Percentiles rank a stretch among this genome's conserved stretches.
Evolutionary conservation across 2,329 filamentous ascomycete species (phyloP).

Genomic region (Penicillium frequentans): DNA sequence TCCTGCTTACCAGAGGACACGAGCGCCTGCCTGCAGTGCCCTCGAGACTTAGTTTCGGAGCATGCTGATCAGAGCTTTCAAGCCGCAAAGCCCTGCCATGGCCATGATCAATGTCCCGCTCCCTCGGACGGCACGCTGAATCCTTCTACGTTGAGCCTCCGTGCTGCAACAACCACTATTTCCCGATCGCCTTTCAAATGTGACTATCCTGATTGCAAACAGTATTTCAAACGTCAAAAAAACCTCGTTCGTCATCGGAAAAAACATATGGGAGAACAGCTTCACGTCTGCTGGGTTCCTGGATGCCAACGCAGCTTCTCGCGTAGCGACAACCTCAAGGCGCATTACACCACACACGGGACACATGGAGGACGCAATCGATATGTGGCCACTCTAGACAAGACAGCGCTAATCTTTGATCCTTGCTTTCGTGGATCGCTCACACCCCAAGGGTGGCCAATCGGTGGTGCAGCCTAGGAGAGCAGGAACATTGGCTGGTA

Average conservation of each 20-base stretch:
- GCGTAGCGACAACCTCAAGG: background rate
- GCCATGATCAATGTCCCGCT: background rate
- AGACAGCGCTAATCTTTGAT: background rate
- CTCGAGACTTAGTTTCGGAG: background rate
- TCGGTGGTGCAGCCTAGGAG: background rate
- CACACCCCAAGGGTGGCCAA: background rate
- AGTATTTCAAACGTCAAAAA: background rate
- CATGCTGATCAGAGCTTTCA: background rate
- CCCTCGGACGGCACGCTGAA: background rate
- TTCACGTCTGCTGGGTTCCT: constrained; percentile 1
- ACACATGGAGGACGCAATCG: no score
- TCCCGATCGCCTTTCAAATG: background rate
- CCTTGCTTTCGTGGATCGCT: background rate
- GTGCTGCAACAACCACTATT: background rate
- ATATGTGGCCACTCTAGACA: constrained; percentile 2
- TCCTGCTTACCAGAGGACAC: background rate
- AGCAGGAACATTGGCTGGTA: no score
- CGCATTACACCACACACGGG: background rate
- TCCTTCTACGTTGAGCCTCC: background rate
- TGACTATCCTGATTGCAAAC: background rate
- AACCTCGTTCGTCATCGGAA: background rate
- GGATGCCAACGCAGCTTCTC: background rate
- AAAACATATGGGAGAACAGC: background rate
- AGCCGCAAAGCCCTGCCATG: background rate
- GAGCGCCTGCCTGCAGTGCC: background rate